Evolutionary conservation across 805 yeast genomes (phyloP).

Genomic region (Kodamaea kakaduensis): DNA sequence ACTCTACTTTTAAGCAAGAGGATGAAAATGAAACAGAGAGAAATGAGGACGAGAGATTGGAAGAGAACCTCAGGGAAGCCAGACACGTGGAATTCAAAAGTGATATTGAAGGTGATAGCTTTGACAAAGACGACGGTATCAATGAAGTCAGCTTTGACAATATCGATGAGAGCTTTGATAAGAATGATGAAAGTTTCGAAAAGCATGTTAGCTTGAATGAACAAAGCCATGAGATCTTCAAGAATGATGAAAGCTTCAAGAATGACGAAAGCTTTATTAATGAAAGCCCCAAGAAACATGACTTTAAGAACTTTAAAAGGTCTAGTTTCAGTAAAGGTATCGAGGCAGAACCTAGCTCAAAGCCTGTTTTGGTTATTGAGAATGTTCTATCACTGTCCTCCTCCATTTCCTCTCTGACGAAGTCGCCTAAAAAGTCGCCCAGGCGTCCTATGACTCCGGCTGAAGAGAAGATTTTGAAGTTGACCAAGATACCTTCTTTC

Average conservation of each 20-base stretch:
- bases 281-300: too few species aligned
- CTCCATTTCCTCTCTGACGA: conserved; percentile 2
- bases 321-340: background rate
- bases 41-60: conserved; percentile 4
- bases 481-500: conserved; percentile 25
- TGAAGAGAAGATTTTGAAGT: conserved; percentile 22
- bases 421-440: conserved; percentile 11
- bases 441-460: conserved; percentile 19
- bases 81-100: too few species aligned
- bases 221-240: too few species aligned
- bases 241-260: too few species aligned
- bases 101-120: too few species aligned
- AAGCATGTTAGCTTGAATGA: too few species aligned
- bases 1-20: conserved; percentile 17
- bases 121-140: too few species aligned
- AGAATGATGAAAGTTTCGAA: too few species aligned
- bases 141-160: conserved; percentile 2
- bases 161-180: too few species aligned
- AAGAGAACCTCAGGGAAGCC: conserved; percentile 7
- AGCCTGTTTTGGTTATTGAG: conserved; percentile 5
- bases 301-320: too few species aligned
- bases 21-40: conserved; percentile 8
- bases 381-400: conserved; percentile 4
- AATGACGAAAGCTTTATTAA: too few species aligned
- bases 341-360: background rate